Evolutionary conservation across 2,329 filamentous ascomycete genomes (phyloP), one percentile per base, ranked within the genome.

Genomic region (Epichloe festucae): DNA sequence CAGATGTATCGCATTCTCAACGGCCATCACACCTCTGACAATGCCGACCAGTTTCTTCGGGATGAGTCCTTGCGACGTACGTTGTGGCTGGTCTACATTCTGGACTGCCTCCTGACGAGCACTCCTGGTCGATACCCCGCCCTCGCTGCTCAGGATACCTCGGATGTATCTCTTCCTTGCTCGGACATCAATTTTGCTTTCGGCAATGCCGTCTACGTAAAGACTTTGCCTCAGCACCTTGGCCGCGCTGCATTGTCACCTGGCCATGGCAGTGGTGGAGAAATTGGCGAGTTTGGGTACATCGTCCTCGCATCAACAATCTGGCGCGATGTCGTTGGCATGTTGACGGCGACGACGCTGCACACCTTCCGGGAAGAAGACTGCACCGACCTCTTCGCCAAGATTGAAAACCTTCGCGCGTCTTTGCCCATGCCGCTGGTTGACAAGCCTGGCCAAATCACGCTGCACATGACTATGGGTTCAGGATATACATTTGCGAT

Each of bases 1-100:
- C 78, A 82, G 66, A 82, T 82, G 78, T 80, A 76, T 58, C 73
- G 77, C 55, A 76, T 82, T 52, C 72, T 81, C 45, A 76, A 79
- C 57, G 72, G 71, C 41, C 77, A 79, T 57, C 73, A 77, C 56
- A 65, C 69, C 42, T 68, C 71, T 15, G 75, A 77, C 41, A 72
- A 65, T 36, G 58, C 73, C n/a, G 77, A 81, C 57, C 75, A 77
- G 58, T 82, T 81, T 60, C 71, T 80, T 12, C 75, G 78, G 56
- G 77, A 81, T 46, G 78, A 82, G 62, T 78, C 77, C 0, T 77
- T 80, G 62, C 76, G 78, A 48, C 77, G 78, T 38, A 80, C 78
- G 3, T 64, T 82, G 47, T 82, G 78, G 78, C 70, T 82, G 51
- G 76, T 81, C 56, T 81, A 82, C 62, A 77, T 82, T 43, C 72